Evolutionary conservation across 2,329 filamentous ascomycete genomes (phyloP).

Genomic region (Fusarium irregulare): DNA sequence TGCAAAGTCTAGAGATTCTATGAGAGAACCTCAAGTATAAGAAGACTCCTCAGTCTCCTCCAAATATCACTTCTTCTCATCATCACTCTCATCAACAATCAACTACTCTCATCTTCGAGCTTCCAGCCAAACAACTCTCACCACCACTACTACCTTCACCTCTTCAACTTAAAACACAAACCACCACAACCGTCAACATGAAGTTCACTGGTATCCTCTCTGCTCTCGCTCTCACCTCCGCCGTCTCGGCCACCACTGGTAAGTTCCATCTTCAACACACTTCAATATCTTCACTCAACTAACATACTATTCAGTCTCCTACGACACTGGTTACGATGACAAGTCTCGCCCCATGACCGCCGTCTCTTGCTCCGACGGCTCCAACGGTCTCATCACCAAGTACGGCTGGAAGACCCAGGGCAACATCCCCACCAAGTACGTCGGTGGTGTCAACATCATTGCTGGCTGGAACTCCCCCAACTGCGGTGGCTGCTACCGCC

Average conservation of each 20-base stretch:
- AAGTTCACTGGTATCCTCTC: slow-evolving; percentile 56
- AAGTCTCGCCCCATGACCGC: slow-evolving; percentile 62
- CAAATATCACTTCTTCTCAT: slow-evolving; percentile 18
- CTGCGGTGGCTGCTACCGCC: slow-evolving; percentile 70
- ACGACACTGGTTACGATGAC: slow-evolving; percentile 78
- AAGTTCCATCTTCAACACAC: slow-evolving; percentile 3
- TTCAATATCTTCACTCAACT: slow-evolving; percentile 4
- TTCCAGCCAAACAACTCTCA: slow-evolving; percentile 27
- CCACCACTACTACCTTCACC: slow-evolving; percentile 6
- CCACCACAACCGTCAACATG: slow-evolving; percentile 53
- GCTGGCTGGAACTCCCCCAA: slow-evolving; percentile 65
- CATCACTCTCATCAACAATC: slow-evolving; percentile 31
- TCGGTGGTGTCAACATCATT: slow-evolving; percentile 66
- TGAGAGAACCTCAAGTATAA: slow-evolving; percentile 35
- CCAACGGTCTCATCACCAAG: slow-evolving; percentile 72
- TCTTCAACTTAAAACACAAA: slow-evolving; percentile 22
- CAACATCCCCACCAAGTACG: slow-evolving; percentile 62
- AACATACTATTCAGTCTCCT: slow-evolving; percentile 65
- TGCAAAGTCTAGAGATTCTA: slow-evolving; percentile 18
- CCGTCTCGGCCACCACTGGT: slow-evolving; percentile 54
- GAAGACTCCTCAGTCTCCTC: slow-evolving; percentile 27
- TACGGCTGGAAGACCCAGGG: slow-evolving; percentile 69
- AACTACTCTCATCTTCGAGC: slow-evolving; percentile 27
- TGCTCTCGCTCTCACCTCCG: slow-evolving; percentile 53
- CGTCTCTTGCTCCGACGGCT: slow-evolving; percentile 75